Evolutionary conservation across 768 basidiomycete species (phyloP), one percentile per base, ranked within the genome.

Genomic region (Solioccasus polychromus): DNA sequence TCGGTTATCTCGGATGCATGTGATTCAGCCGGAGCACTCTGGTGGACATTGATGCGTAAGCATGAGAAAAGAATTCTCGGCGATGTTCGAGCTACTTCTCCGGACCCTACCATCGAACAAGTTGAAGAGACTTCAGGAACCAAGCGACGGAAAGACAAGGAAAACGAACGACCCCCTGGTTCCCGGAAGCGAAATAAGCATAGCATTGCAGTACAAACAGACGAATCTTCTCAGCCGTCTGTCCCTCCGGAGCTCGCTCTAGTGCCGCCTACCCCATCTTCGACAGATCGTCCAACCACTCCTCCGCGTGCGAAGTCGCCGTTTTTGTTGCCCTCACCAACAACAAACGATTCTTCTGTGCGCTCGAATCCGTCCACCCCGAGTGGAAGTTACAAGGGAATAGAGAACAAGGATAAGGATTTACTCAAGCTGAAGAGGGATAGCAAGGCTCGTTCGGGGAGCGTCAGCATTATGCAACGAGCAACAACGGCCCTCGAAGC

Each of bases 31-130:
- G 87, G 92, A 8, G 91, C 94, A 1, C 68, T 91, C 8, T 99
- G 94, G 94, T 99, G 96, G 96, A 90, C 95, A 78, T 71, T 97
- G 39, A 86, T 83, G 64, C 79, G 83, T 63, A 93, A 83, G 57
- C 79, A 82, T 17, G 92, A 77, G 79, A 72, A 81, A 52, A 77
- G 74, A 35, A 73, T 72, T 9, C 22, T 74, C 18, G 72, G 69
- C 35, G 73, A 75, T 31, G 68, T 48, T 42, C 51, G 53, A 35
- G 35, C 51, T 20, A 24, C 44, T 25, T 28, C 52, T 20, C 41
- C 50, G 6, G 62, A 63, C 30, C 52, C 47, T 38, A 44, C 45
- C 24, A 40, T 41, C 37, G 55, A 57, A 51, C 48, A 51, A 44
- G 39, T 35, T n/a, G 47, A 8, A 17, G 55, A 59, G 47, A 29